Evolutionary conservation across 345 rosid genomes (phyloP).

Genomic region (Schrenkiella parvula): DNA sequence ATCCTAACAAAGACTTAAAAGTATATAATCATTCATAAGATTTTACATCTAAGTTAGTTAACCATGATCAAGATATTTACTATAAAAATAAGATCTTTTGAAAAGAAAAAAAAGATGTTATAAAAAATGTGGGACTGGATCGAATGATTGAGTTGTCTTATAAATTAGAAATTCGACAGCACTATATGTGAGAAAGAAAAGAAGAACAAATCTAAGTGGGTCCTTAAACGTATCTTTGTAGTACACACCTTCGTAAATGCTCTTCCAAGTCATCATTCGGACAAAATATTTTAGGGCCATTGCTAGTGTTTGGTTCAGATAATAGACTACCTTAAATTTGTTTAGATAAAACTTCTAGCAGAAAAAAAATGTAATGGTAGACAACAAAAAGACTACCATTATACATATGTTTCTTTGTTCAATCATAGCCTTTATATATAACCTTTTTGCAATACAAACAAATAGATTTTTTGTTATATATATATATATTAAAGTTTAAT

Average conservation of each 20-base stretch:
- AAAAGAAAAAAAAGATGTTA: not conserved
- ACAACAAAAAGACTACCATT: not conserved
- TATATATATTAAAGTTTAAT: no score
- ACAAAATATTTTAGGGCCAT: slow-evolving; percentile 13
- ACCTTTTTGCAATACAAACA: not conserved
- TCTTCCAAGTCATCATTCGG: slow-evolving; percentile 9
- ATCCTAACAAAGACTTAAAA: not conserved
- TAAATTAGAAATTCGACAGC: slow-evolving; percentile 9
- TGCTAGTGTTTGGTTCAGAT: not conserved
- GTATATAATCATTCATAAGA: not conserved
- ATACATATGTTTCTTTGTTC: not conserved
- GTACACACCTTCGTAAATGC: slow-evolving; percentile 9
- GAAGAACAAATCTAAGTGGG: slow-evolving; percentile 28
- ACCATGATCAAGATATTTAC: not conserved
- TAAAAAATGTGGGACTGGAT: not conserved
- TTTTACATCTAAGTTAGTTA: not conserved
- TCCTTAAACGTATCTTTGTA: slow-evolving; percentile 25
- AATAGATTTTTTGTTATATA: not conserved
- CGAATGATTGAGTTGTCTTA: slow-evolving; percentile 7
- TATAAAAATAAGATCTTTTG: not conserved
- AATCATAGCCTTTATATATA: not conserved
- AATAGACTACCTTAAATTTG: not conserved
- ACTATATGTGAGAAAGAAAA: slow-evolving; percentile 7
- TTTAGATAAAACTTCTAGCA: not conserved
- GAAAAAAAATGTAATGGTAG: not conserved